Evolutionary conservation across 83 land plant genomes (phyloP).

Genomic region (Thuja plicata): DNA sequence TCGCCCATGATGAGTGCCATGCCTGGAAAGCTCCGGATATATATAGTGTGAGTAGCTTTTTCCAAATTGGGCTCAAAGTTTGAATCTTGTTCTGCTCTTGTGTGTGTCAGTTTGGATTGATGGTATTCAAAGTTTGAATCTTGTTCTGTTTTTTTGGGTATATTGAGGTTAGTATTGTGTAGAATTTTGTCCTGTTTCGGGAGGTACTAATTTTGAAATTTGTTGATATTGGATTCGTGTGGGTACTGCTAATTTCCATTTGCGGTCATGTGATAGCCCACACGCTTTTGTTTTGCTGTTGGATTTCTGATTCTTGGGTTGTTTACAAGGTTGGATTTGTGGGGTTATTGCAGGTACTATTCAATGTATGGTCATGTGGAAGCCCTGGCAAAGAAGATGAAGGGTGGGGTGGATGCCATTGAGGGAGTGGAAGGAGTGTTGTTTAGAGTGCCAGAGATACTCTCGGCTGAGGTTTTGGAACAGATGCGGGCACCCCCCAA

Average conservation of each 20-base stretch:
- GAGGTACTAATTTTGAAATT: neutral
- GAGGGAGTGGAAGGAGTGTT: constrained; percentile 76
- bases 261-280: neutral
- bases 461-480: constrained; percentile 56
- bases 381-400: constrained; percentile 75
- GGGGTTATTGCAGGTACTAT: constrained; percentile 57
- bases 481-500: constrained; percentile 81
- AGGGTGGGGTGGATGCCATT: constrained; percentile 82
- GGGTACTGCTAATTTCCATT: constrained; percentile 1
- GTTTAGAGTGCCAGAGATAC: constrained; percentile 80
- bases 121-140: neutral
- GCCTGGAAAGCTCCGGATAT: constrained; percentile 46
- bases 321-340: constrained; percentile 3
- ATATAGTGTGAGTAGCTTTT: constrained; percentile 48
- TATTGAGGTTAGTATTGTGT: neutral
- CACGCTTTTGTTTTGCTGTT: too few species aligned
- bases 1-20: neutral
- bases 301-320: neutral
- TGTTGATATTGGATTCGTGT: neutral
- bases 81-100: neutral
- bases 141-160: neutral
- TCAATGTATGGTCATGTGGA: constrained; percentile 98
- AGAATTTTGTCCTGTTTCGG: neutral
- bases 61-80: neutral
- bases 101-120: neutral